A percentile compares a stretch with the other conserved stretches of the same genome.
These are phyloP conservation scores for Sanguinoderma infundibulare DNA, from an alignment of 1,284 basidiomycete species.

Conservation along the genomic window DNA sequence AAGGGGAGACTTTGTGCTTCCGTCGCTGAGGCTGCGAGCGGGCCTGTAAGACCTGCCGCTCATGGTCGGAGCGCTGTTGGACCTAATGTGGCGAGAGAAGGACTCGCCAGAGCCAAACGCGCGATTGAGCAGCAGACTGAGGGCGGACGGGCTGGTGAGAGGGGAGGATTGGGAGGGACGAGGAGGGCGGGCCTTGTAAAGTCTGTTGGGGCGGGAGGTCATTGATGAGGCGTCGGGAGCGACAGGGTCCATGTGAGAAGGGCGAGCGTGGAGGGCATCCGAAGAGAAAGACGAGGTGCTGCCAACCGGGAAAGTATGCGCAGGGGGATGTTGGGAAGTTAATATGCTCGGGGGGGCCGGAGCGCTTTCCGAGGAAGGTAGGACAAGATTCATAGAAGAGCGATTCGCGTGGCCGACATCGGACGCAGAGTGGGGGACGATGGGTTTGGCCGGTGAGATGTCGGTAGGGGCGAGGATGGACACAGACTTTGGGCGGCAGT, in stretches of 20 bases:
- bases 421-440: conserved; percentile 24
- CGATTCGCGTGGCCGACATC: conserved; percentile 25
- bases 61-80: conserved; percentile 17
- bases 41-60: conserved; percentile 21
- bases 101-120: conserved; percentile 19
- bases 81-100: conserved; percentile 7
- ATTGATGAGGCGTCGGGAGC: conserved; percentile 17
- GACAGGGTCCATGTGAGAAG: conserved; percentile 21
- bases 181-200: conserved; percentile 20
- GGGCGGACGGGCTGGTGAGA: conserved; percentile 11
- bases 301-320: conserved; percentile 9
- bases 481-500: conserved; percentile 20
- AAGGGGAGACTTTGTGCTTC: conserved; percentile 3
- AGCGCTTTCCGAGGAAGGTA: conserved; percentile 21
- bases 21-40: conserved; percentile 26
- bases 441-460: conserved; percentile 17
- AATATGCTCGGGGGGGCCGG: conserved; percentile 20
- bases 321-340: conserved; percentile 17
- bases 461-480: conserved; percentile 27
- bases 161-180: conserved; percentile 7
- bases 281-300: conserved; percentile 14
- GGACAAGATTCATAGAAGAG: conserved; percentile 16
- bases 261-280: conserved; percentile 9
- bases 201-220: conserved; percentile 19
- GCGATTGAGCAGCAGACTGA: conserved; percentile 15